Conservation (phyloP, 306 rosid species). For the Medicago truncatula region MtrunA17r5.0-ANR NC_053049.1:38231001-38231500, state of each 20-base stretch:
- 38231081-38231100: slow-evolving; percentile 67
- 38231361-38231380: slow-evolving; percentile 1
- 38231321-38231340: background rate
- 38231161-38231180: slow-evolving; percentile 21
- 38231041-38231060: slow-evolving; percentile 79
- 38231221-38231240: background rate
- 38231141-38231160: slow-evolving; percentile 16
- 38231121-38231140: slow-evolving; percentile 10
- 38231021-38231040: slow-evolving; percentile 80
- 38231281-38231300: background rate
- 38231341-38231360: background rate
- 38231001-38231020: slow-evolving; percentile 63
- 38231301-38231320: background rate
- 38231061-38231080: slow-evolving; percentile 82
- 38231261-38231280: no score
- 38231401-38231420: background rate
- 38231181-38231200: background rate
- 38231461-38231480: slow-evolving; percentile 25
- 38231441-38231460: background rate
- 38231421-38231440: background rate
- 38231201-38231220: slow-evolving; percentile 8
- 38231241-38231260: background rate
- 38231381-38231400: background rate
- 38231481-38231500: background rate
- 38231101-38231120: slow-evolving; percentile 48